Evolutionary conservation across 2,329 filamentous ascomycete species (phyloP), one percentile per base, ranked within the genome.

Genomic region (Magnaporthales sp.): DNA sequence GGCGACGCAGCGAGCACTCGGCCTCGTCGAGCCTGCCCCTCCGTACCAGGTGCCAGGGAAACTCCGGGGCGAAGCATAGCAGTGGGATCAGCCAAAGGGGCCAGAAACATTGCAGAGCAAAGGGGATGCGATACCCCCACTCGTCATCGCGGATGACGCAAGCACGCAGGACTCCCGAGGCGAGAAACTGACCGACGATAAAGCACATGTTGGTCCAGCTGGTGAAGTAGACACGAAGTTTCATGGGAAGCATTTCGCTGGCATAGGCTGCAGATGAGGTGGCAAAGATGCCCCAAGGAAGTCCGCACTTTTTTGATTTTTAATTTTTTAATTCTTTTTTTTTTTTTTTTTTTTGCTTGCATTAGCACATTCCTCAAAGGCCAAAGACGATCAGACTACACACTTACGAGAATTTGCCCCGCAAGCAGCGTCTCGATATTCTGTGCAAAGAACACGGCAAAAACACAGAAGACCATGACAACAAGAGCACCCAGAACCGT

Each of bases 191-290:
- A 1, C 86, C 86, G 22, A 86, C 85, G 58, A 87, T 85, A 74
- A 87, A 89, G 71, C 85, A 87, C 46, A 88, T 75, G 70, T 88
- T 88, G 67, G 87, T 83, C 67, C 83, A 88, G 46, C 82, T 83
- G 1, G 86, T 88, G 26, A 88, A 75, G 62, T 84, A 80, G 30
- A 83, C 84, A 27, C 86, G 80, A 46, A 89, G 79, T 0, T 82
- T 81, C 31, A 86, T 77, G 2, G 86, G 86, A 46, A 84, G 85
- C 6, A 89, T 83, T 72, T 89, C 86, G 0, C 83, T 84, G 5
- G 85, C 84, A 70, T 88, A 89, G 0, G 86, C 82, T 0, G 86
- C 81, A 0, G 82, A 82, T 66, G 84, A 83, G 30, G 86, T 83
- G 5, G 84, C 84, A 71, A 86, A 89, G 66, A 83, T 84, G 2